Evolutionary conservation across 2,329 filamentous ascomycete species (phyloP).

Genomic region (Trichophyton verrucosum): DNA sequence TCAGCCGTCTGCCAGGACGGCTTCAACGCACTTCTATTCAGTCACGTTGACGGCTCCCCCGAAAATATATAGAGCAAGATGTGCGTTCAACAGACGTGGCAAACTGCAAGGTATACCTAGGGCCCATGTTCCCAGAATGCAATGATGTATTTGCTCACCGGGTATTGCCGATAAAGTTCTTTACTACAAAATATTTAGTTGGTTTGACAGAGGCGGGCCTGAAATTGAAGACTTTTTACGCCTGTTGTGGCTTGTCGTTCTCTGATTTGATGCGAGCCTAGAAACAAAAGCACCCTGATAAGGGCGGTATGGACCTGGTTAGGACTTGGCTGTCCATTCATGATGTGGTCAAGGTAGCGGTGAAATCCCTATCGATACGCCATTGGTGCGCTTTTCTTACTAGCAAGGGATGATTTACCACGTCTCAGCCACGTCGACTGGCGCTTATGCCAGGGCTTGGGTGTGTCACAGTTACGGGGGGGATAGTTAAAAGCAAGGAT

Average conservation of each 20-base stretch:
- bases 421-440: not conserved
- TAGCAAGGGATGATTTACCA: not conserved
- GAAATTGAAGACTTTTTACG: not conserved
- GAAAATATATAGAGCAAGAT: not conserved
- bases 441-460: conserved; percentile 1
- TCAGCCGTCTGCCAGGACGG: not conserved
- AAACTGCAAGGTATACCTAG: not conserved
- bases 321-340: not conserved
- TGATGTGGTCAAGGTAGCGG: not conserved
- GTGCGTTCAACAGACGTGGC: not conserved
- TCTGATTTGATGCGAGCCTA: not conserved
- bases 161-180: not conserved
- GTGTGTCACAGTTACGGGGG: not conserved
- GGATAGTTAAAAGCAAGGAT: not conserved
- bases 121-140: not conserved
- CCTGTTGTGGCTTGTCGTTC: not conserved
- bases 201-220: not conserved
- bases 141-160: not conserved
- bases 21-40: not conserved
- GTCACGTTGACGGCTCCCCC: not conserved
- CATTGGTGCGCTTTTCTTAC: not conserved
- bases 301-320: not conserved
- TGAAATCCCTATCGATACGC: not conserved
- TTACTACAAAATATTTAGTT: not conserved
- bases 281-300: not conserved